phyloP scores from a whole-genome alignment of 2,329 filamentous ascomycete species.

The Aspergillus sp. region DNA sequence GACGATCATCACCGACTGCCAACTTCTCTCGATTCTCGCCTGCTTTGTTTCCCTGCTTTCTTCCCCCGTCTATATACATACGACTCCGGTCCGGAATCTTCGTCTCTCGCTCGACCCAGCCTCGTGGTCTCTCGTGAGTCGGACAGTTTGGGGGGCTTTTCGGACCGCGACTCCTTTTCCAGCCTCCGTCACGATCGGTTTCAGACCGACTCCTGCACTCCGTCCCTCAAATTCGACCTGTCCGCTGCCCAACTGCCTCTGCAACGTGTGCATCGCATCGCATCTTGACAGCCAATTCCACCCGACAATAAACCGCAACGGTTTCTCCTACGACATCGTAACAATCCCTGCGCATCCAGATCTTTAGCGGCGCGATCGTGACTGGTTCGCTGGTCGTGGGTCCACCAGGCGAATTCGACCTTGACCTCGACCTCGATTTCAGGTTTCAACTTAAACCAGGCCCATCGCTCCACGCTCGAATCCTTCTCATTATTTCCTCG shows the following conservation, averaged over 20 bases:
- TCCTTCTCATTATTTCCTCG: slow-evolving; percentile 8
- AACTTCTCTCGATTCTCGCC: background rate
- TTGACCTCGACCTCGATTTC: background rate
- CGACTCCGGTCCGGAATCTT: background rate
- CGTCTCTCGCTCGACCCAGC: background rate
- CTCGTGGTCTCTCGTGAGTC: slow-evolving; percentile 1
- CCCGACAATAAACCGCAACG: background rate
- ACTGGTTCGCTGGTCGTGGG: slow-evolving; percentile 24
- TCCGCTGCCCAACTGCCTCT: background rate
- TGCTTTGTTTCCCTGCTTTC: background rate
- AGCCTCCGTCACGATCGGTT: slow-evolving; percentile 4
- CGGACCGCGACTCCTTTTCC: background rate
- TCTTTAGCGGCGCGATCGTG: slow-evolving; percentile 26
- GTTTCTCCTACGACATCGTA: slow-evolving; percentile 4
- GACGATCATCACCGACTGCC: background rate
- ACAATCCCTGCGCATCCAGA: slow-evolving; percentile 9
- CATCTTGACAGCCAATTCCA: background rate
- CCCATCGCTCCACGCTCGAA: slow-evolving; percentile 10
- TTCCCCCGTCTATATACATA: background rate
- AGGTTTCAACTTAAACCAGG: slow-evolving; percentile 7
- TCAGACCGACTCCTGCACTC: slow-evolving; percentile 4
- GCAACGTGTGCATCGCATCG: slow-evolving; percentile 3
- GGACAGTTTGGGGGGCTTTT: no score
- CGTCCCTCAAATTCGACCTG: slow-evolving; percentile 6
- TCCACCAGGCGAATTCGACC: slow-evolving; percentile 21